Conservation (phyloP, 2,329 filamentous ascomycete species). For the Drechslerella stenobrocha region DNA sequence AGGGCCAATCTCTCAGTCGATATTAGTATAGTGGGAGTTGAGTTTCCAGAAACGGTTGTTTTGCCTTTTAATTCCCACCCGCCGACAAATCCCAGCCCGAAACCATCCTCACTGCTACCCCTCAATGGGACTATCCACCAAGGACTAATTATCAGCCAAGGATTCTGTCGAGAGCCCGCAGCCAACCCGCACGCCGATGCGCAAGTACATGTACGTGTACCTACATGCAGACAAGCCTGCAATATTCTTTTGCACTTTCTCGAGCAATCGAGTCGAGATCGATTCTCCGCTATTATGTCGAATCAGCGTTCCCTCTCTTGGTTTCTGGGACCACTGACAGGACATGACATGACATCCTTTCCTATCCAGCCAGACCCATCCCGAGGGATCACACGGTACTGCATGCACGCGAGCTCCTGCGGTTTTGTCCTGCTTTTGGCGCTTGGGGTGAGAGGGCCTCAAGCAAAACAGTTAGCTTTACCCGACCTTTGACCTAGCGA, state of each 20-base stretch:
- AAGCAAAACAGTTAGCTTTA: slow-evolving; percentile 22
- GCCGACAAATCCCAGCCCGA: slow-evolving; percentile 34
- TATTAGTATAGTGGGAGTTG: slow-evolving; percentile 32
- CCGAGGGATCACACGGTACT: slow-evolving; percentile 40
- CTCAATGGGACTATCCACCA: no score
- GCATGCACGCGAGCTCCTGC: slow-evolving; percentile 48
- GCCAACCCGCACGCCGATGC: slow-evolving; percentile 42
- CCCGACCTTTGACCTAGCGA: slow-evolving; percentile 26
- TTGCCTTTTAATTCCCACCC: slow-evolving; percentile 29
- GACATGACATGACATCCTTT: slow-evolving; percentile 11
- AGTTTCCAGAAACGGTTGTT: slow-evolving; percentile 49
- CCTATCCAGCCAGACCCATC: not conserved
- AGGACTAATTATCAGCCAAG: no score
- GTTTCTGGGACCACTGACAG: slow-evolving; percentile 21
- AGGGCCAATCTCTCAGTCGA: slow-evolving; percentile 13
- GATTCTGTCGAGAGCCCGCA: slow-evolving; percentile 14
- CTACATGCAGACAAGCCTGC: slow-evolving; percentile 13
- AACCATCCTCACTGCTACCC: not conserved
- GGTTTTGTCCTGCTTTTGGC: slow-evolving; percentile 37
- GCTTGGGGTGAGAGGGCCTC: slow-evolving; percentile 27
- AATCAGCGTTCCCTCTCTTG: not conserved
- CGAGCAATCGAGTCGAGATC: not conserved
- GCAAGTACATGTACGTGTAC: slow-evolving; percentile 21
- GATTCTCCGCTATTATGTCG: not conserved
- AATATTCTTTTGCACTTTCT: not conserved